Conservation (phyloP, 2,329 filamentous ascomycete species). For the Huntiella omanensis region DNA sequence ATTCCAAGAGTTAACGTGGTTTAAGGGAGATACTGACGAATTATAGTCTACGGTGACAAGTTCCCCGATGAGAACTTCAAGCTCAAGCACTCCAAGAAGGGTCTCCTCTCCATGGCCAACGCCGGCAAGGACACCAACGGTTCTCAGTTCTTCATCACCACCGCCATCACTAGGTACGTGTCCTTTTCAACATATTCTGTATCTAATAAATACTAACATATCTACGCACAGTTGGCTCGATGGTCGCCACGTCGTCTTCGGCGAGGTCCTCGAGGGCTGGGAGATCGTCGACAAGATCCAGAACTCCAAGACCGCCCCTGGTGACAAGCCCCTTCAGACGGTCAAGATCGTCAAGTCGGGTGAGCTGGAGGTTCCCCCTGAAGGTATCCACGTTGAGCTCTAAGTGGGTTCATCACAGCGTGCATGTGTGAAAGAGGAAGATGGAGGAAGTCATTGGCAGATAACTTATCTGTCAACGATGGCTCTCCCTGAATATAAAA, state of each 20-base stretch:
- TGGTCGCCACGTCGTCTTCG: conserved; percentile 71
- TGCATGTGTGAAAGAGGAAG: too few species aligned
- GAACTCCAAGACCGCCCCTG: conserved; percentile 42
- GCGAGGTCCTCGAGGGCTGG: conserved; percentile 73
- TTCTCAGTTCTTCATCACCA: conserved; percentile 84
- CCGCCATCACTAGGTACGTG: conserved; percentile 52
- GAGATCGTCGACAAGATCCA: conserved; percentile 66
- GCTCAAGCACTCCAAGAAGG: conserved; percentile 77
- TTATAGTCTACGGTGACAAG: conserved; percentile 59
- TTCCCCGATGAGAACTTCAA: conserved; percentile 91
- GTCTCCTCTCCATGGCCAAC: conserved; percentile 72
- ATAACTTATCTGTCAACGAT: too few species aligned
- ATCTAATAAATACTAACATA: neutral
- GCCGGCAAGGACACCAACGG: conserved; percentile 72
- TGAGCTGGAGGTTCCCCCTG: conserved; percentile 62
- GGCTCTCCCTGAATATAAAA: too few species aligned
- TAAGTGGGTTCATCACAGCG: conserved; percentile 25
- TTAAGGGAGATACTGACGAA: neutral
- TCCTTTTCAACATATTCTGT: neutral
- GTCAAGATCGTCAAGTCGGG: conserved; percentile 72
- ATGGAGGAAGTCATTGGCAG: too few species aligned
- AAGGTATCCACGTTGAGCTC: conserved; percentile 88
- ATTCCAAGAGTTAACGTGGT: too few species aligned
- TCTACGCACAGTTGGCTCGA: conserved; percentile 48
- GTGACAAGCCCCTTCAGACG: conserved; percentile 48